Percentiles rank a stretch among this genome's conserved stretches.
Conservation (phyloP, 1,284 basidiomycete species). For the Leccinum angustisporum region DNA sequence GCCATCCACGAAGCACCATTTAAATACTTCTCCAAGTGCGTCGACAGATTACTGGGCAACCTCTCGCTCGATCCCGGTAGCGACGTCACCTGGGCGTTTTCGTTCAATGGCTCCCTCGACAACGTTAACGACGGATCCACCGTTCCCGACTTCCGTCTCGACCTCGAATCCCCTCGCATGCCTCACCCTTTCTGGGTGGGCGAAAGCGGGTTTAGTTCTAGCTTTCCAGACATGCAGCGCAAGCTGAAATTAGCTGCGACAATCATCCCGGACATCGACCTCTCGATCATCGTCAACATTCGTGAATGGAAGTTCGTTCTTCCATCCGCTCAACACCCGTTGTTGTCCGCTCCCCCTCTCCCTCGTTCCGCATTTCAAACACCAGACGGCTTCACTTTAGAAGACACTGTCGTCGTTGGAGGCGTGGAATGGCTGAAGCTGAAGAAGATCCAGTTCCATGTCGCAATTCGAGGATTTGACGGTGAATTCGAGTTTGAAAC, state of each 20-base stretch:
- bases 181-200: neutral
- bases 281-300: neutral
- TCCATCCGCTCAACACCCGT: neutral
- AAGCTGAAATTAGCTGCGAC: neutral
- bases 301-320: neutral
- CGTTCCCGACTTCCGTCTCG: neutral
- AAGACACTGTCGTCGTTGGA: neutral
- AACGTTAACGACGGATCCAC: neutral
- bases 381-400: neutral
- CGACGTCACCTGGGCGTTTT: neutral
- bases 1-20: neutral
- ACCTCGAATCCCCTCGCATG: neutral
- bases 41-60: neutral
- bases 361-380: neutral
- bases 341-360: neutral
- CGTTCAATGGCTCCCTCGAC: neutral
- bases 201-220: neutral
- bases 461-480: neutral
- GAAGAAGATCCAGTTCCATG: neutral
- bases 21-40: neutral
- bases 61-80: neutral
- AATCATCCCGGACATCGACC: neutral
- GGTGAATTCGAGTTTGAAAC: neutral
- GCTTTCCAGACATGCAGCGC: neutral
- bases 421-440: neutral